Evolutionary conservation across 768 basidiomycete species (phyloP).

Genomic region (Solioccasus polychromus): DNA sequence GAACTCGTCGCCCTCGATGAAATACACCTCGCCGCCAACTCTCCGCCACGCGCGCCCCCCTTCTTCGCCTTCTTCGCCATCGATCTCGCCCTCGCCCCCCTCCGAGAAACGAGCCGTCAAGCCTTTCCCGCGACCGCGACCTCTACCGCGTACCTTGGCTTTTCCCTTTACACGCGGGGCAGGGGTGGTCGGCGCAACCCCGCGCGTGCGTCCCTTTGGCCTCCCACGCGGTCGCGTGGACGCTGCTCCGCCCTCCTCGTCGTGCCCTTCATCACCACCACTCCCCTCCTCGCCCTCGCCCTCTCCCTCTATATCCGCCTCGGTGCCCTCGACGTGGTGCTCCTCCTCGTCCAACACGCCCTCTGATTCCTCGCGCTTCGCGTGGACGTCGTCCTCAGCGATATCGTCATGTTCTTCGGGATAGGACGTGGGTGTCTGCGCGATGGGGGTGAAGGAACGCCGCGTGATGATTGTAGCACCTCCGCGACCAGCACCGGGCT

Average conservation of each 20-base stretch:
- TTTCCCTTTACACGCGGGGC: slow-evolving; percentile 32
- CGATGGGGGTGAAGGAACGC: slow-evolving; percentile 20
- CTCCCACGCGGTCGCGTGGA: slow-evolving; percentile 35
- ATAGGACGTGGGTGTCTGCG: slow-evolving; percentile 16
- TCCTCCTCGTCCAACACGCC: slow-evolving; percentile 33
- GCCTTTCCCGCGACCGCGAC: slow-evolving; percentile 38
- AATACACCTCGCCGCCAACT: slow-evolving; percentile 70
- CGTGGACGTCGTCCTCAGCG: slow-evolving; percentile 25
- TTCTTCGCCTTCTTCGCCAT: slow-evolving; percentile 37
- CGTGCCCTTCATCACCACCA: slow-evolving; percentile 28
- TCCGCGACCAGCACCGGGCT: slow-evolving; percentile 33
- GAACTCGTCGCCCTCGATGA: slow-evolving; percentile 89
- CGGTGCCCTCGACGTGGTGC: slow-evolving; percentile 22
- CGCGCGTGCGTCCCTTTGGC: slow-evolving; percentile 39
- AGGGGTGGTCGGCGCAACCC: slow-evolving; percentile 28
- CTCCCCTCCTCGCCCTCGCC: slow-evolving; percentile 33
- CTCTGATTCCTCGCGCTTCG: slow-evolving; percentile 32
- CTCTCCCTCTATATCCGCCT: slow-evolving; percentile 26
- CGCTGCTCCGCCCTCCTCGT: slow-evolving; percentile 34
- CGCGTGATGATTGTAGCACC: slow-evolving; percentile 26
- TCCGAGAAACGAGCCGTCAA: slow-evolving; percentile 23
- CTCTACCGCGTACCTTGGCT: no score
- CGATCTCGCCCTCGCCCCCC: slow-evolving; percentile 39
- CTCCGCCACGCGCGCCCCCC: slow-evolving; percentile 67
- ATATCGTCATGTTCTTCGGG: slow-evolving; percentile 21